Percentiles rank a stretch among this genome's conserved stretches.
Evolutionary conservation across 352 stramenopile genomes (phyloP).

Genomic region (Phytophthora constricta): DNA sequence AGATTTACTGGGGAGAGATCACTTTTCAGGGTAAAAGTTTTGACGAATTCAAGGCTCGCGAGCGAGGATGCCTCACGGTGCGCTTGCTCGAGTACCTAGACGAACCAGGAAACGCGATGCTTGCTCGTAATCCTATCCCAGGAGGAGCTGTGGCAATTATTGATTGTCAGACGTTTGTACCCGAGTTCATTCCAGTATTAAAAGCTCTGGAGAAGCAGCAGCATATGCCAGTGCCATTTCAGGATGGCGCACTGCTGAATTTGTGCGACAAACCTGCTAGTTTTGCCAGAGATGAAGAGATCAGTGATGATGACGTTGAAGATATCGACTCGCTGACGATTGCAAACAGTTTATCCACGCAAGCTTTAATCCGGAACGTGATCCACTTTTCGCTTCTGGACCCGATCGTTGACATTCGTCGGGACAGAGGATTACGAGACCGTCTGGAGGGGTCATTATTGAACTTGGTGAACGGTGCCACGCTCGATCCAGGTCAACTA

Average conservation of each 20-base stretch:
- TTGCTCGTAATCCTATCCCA: conserved; percentile 53
- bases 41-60: conserved; percentile 71
- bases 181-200: conserved; percentile 88
- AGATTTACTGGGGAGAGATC: conserved; percentile 83
- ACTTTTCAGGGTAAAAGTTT: conserved; percentile 69
- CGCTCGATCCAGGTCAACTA: conserved; percentile 73
- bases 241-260: conserved; percentile 78
- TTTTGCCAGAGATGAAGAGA: conserved; percentile 5
- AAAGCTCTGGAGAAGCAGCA: conserved; percentile 80
- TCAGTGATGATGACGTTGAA: conserved; percentile 12
- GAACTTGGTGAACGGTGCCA: conserved; percentile 54
- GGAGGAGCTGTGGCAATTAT: conserved; percentile 79
- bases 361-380: conserved; percentile 46
- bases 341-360: not conserved
- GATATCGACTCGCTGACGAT: not conserved
- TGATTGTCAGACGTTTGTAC: conserved; percentile 88
- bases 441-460: conserved; percentile 49
- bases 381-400: conserved; percentile 66
- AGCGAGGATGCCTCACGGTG: conserved; percentile 64
- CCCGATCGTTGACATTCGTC: conserved; percentile 83
- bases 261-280: conserved; percentile 30
- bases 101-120: conserved; percentile 61
- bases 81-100: conserved; percentile 80
- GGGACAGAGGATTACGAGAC: conserved; percentile 46
- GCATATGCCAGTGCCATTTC: conserved; percentile 76